Evolutionary conservation across 257 asterid species (phyloP).

Genomic region (Solanum piurae): DNA sequence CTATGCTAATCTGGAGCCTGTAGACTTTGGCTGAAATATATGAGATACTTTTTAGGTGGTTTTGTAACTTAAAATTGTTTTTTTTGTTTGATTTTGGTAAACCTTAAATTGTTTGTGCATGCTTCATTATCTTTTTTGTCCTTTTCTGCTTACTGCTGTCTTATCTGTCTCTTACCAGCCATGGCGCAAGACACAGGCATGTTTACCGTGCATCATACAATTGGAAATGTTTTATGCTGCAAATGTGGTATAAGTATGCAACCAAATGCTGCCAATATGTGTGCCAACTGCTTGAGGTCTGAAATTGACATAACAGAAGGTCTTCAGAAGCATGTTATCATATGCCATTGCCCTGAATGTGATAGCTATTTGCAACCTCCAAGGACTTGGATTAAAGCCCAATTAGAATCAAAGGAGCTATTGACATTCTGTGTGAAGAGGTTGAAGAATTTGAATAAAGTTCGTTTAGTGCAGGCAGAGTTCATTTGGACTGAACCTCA

Average conservation of each 20-base stretch:
- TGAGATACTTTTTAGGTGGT: background rate
- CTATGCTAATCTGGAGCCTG: background rate
- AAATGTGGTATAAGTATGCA: background rate
- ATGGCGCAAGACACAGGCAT: background rate
- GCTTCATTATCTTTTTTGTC: background rate
- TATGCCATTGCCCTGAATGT: conserved; percentile 3
- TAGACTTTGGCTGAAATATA: background rate
- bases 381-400: background rate
- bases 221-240: background rate
- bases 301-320: conserved; percentile 1
- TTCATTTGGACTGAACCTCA: conserved; percentile 4
- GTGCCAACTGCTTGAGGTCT: background rate
- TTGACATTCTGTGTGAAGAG: conserved; percentile 3
- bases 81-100: background rate
- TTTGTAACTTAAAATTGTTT: background rate
- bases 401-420: background rate
- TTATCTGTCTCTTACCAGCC: background rate
- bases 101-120: background rate
- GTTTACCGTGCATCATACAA: background rate
- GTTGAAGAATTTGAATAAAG: conserved; percentile 1
- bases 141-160: background rate
- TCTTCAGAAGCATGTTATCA: background rate
- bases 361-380: background rate
- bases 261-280: background rate
- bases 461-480: background rate